A percentile compares a stretch with the other conserved stretches of the same genome.
These are phyloP conservation scores for Ceratopteris richardii DNA, from an alignment of 75 land plant species.

Conservation along the genomic window DNA sequence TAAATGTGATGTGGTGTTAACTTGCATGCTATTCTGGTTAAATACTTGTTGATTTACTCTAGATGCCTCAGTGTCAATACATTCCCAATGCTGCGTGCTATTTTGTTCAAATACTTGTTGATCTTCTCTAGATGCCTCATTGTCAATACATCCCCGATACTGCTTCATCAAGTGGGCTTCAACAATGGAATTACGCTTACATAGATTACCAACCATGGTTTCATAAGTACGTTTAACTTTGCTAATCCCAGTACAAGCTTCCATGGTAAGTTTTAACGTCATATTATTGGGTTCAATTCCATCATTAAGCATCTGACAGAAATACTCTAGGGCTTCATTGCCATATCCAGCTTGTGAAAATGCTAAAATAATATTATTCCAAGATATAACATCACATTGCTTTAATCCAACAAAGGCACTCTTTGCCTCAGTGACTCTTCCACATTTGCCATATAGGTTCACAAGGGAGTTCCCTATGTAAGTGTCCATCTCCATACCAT, in stretches of 20 bases:
- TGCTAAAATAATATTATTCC: constrained; percentile 64
- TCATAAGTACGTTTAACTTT: no score
- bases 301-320: constrained; percentile 33
- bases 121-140: no score
- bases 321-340: constrained; percentile 34
- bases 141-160: no score
- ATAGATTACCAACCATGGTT: no score
- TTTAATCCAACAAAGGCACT: constrained; percentile 22
- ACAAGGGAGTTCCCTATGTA: constrained; percentile 51
- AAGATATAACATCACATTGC: constrained; percentile 37
- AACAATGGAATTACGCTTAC: no score
- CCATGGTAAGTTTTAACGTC: constrained; percentile 39
- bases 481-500: constrained; percentile 25
- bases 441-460: constrained; percentile 61
- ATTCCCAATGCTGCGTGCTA: no score
- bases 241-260: constrained; percentile 1
- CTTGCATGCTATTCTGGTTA: no score
- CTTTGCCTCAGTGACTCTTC: constrained; percentile 34
- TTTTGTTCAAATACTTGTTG: no score
- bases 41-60: no score
- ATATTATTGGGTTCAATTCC: constrained; percentile 34
- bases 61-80: no score
- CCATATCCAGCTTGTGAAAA: constrained; percentile 42
- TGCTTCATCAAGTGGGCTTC: no score
- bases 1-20: no score